These are phyloP conservation scores for Fraxinus dipetala DNA, from an alignment of 305 asterid genomes.

Conservation along the genomic window DNA sequence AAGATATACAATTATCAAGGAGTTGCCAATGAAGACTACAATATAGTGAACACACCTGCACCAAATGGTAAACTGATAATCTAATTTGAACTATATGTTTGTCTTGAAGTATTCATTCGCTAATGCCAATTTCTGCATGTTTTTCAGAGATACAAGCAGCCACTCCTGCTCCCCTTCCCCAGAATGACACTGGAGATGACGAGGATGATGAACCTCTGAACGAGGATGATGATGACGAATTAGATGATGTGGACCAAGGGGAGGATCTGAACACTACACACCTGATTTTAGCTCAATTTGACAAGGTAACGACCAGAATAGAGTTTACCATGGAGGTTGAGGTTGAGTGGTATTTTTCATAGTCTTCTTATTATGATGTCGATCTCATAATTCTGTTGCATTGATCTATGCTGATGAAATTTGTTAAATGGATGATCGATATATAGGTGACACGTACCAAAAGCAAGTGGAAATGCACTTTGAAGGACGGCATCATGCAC, in stretches of 20 bases:
- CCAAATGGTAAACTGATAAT: conserved; percentile 55
- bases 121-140: conserved; percentile 15
- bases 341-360: background rate
- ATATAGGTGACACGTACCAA: conserved; percentile 90
- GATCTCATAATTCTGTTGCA: background rate
- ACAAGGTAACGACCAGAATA: conserved; percentile 49
- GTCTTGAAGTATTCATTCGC: conserved; percentile 9
- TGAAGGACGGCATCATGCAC: conserved; percentile 98
- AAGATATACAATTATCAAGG: conserved; percentile 92
- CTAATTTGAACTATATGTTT: conserved; percentile 10
- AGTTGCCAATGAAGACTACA: conserved; percentile 86
- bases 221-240: conserved; percentile 87
- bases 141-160: conserved; percentile 68
- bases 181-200: conserved; percentile 60
- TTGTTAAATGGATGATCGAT: background rate
- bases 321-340: background rate
- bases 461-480: conserved; percentile 98
- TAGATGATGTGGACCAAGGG: conserved; percentile 78
- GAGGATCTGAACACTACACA: conserved; percentile 81
- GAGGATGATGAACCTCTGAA: conserved; percentile 91
- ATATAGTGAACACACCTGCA: conserved; percentile 77
- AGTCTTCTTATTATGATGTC: background rate
- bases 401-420: background rate
- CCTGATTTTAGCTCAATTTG: conserved; percentile 90
- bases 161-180: conserved; percentile 77